Percentiles rank a stretch among this genome's conserved stretches.
Conservation (phyloP, 345 rosid species). For the Aquilaria malaccensis region DNA sequence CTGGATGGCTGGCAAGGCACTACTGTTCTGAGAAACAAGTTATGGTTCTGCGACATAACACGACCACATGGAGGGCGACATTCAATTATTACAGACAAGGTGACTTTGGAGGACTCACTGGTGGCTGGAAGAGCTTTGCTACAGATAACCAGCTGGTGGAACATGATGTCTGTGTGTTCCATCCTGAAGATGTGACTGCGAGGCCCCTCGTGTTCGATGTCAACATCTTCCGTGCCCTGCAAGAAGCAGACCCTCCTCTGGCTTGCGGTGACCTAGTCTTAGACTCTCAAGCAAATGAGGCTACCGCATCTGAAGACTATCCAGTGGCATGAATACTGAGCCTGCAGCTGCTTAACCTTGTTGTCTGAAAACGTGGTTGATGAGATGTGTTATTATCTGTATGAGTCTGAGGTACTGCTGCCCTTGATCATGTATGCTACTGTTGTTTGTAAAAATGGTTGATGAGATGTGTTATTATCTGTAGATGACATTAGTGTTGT, state of each 20-base stretch:
- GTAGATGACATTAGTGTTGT: no score
- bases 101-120: slow-evolving; percentile 29
- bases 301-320: no score
- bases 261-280: no score
- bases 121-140: slow-evolving; percentile 49
- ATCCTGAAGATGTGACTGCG: slow-evolving; percentile 13
- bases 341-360: no score
- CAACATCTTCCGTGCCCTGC: slow-evolving; percentile 26
- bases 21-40: slow-evolving; percentile 22
- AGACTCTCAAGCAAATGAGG: no score
- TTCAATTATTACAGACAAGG: slow-evolving; percentile 14
- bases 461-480: no score
- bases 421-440: no score
- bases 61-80: slow-evolving; percentile 26
- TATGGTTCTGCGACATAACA: slow-evolving; percentile 25
- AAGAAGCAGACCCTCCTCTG: slow-evolving; percentile 13
- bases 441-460: no score
- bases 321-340: no score
- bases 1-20: slow-evolving; percentile 24
- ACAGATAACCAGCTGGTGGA: slow-evolving; percentile 35
- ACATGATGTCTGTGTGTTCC: slow-evolving; percentile 45
- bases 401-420: no score
- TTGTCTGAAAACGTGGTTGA: no score
- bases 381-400: no score
- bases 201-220: slow-evolving; percentile 29